Evolutionary conservation across 495 filamentous ascomycete species (phyloP).

Genomic region (Pseudoneurospora amorphoporcata): DNA sequence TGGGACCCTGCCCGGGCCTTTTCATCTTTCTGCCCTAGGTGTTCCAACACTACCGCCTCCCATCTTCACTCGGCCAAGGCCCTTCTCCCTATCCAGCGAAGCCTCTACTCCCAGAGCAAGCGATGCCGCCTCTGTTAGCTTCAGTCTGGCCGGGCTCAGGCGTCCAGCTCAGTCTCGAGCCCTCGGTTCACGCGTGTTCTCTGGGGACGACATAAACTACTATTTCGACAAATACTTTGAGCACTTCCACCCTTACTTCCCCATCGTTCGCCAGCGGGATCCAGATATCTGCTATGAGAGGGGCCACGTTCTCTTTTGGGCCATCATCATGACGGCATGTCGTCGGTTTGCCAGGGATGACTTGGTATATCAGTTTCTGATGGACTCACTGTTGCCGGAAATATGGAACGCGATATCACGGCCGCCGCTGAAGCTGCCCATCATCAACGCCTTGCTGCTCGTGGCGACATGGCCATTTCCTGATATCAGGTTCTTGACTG

Average conservation of each 20-base stretch:
- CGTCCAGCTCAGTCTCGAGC: slow-evolving; percentile 26
- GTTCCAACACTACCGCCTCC: slow-evolving; percentile 6
- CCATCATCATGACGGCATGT: slow-evolving; percentile 32
- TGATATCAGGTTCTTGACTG: slow-evolving; percentile 30
- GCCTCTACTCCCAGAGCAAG: slow-evolving; percentile 6
- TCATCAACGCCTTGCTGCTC: slow-evolving; percentile 34
- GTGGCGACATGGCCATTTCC: slow-evolving; percentile 34
- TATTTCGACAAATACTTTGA: slow-evolving; percentile 37
- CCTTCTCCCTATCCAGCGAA: slow-evolving; percentile 7
- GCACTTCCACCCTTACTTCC: slow-evolving; percentile 35
- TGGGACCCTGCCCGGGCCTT: neutral
- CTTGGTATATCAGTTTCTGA: slow-evolving; percentile 30
- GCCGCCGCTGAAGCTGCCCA: slow-evolving; percentile 24
- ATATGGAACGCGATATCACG: slow-evolving; percentile 25
- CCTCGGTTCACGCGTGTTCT: slow-evolving; percentile 34
- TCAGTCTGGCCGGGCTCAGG: neutral
- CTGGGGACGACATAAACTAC: slow-evolving; percentile 35
- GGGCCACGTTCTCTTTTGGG: slow-evolving; percentile 33
- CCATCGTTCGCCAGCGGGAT: slow-evolving; percentile 27
- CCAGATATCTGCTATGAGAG: slow-evolving; percentile 31
- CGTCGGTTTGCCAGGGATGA: slow-evolving; percentile 32
- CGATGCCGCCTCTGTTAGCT: slow-evolving; percentile 1
- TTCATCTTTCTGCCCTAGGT: neutral
- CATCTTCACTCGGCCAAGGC: slow-evolving; percentile 7
- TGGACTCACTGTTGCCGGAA: slow-evolving; percentile 28